Evolutionary conservation across 768 basidiomycete genomes (phyloP).

Genomic region (Lenzites betulinus): DNA sequence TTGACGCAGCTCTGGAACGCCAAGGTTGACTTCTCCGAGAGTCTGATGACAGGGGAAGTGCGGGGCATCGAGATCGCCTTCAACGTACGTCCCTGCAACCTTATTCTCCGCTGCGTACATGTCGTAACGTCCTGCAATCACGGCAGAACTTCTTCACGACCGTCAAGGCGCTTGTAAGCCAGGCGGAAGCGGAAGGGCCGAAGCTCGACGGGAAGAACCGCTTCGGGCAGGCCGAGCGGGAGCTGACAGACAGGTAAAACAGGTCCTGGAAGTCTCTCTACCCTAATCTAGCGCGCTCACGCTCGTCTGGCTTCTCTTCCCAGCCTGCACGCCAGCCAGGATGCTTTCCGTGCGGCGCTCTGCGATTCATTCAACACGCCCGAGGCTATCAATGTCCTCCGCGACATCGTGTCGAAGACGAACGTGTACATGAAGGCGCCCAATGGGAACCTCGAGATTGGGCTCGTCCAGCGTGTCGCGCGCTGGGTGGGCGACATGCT

Average conservation of each 20-base stretch:
- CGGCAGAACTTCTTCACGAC: conserved; percentile 90
- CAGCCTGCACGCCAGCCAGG: conserved; percentile 76
- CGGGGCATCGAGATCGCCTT: conserved; percentile 79
- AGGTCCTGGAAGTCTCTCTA: not conserved
- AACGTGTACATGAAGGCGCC: conserved; percentile 86
- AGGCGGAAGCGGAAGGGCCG: conserved; percentile 49
- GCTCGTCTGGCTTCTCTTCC: not conserved
- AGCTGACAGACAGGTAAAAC: conserved; percentile 63
- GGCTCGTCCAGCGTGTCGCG: conserved; percentile 62
- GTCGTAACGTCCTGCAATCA: not conserved
- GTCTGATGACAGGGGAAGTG: conserved; percentile 86
- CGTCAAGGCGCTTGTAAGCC: conserved; percentile 77
- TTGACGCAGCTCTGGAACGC: conserved; percentile 89
- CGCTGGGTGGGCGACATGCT: conserved; percentile 75
- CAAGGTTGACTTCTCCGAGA: conserved; percentile 93
- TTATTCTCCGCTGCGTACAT: not conserved
- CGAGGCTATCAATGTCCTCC: conserved; percentile 69
- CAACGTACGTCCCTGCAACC: conserved; percentile 58
- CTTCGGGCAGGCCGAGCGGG: conserved; percentile 66
- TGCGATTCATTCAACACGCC: conserved; percentile 99
- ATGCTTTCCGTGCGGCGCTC: conserved; percentile 79
- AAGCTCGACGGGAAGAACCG: conserved; percentile 63
- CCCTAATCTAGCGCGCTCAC: not conserved
- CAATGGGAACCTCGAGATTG: conserved; percentile 59
- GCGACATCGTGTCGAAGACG: conserved; percentile 79